Percentiles rank a stretch among this genome's conserved stretches.
Evolutionary conservation across 2,329 filamentous ascomycete species (phyloP).

Genomic region (Aspergillus aculeatus): DNA sequence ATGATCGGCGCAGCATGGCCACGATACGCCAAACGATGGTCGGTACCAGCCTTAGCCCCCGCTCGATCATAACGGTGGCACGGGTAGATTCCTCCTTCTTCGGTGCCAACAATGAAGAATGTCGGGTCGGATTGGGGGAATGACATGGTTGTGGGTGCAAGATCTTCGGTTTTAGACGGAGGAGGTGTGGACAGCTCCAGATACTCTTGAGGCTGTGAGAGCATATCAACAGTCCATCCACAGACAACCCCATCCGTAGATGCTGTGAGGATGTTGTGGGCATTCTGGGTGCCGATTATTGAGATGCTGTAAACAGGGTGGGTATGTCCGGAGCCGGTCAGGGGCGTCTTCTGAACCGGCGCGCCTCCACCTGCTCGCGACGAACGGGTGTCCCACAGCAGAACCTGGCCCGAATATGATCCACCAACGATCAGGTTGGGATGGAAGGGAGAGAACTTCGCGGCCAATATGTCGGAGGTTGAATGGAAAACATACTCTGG

Average conservation of each 20-base stretch:
- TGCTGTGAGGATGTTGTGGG: slow-evolving; percentile 96
- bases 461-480: slow-evolving; percentile 90
- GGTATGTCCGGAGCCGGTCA: slow-evolving; percentile 92
- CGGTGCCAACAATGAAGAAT: slow-evolving; percentile 94
- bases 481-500: slow-evolving; percentile 97
- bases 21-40: slow-evolving; percentile 80
- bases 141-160: slow-evolving; percentile 89
- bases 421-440: slow-evolving; percentile 94
- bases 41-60: slow-evolving; percentile 92
- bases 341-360: slow-evolving; percentile 91
- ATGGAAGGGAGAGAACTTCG: slow-evolving; percentile 98
- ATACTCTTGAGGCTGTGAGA: slow-evolving; percentile 92
- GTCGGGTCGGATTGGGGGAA: slow-evolving; percentile 95
- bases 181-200: slow-evolving; percentile 82
- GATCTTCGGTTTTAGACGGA: slow-evolving; percentile 87
- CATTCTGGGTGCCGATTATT: slow-evolving; percentile 96
- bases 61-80: slow-evolving; percentile 97
- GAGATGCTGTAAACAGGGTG: slow-evolving; percentile 95
- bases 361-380: slow-evolving; percentile 65
- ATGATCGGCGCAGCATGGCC: slow-evolving; percentile 94
- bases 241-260: slow-evolving; percentile 96
- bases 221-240: slow-evolving; percentile 97
- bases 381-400: slow-evolving; percentile 94
- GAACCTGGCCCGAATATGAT: slow-evolving; percentile 92
- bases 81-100: slow-evolving; percentile 94